Evolutionary conservation across 1,284 basidiomycete species (phyloP).

Genomic region (Paramarasmius palmivorus): DNA sequence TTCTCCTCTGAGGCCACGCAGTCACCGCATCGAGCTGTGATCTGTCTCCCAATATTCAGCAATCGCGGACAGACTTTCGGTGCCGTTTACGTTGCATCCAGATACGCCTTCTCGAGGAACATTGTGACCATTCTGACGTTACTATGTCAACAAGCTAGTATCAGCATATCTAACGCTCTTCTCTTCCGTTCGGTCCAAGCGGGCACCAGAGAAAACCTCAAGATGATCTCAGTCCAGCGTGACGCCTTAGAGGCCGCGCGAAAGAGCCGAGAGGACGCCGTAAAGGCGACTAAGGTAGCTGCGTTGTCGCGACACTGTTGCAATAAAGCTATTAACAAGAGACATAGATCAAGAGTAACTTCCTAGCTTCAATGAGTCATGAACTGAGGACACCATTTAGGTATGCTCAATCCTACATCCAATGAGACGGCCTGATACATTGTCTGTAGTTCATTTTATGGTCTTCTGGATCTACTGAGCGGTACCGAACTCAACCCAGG

Average conservation of each 20-base stretch:
- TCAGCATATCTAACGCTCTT: conserved; percentile 71
- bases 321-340: neutral
- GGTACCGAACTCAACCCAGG: conserved; percentile 65
- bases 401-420: conserved; percentile 28
- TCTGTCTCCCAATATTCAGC: conserved; percentile 70
- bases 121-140: conserved; percentile 62
- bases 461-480: conserved; percentile 64
- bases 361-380: conserved; percentile 74
- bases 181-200: conserved; percentile 71
- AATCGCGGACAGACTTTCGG: conserved; percentile 70
- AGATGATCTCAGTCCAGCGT: conserved; percentile 69
- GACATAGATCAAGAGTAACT: conserved; percentile 68
- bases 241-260: conserved; percentile 67
- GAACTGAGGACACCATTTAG: conserved; percentile 73
- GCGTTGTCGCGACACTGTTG: neutral
- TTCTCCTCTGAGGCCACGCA: conserved; percentile 67
- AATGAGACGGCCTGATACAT: neutral
- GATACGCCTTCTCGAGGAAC: conserved; percentile 61
- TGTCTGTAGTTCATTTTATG: conserved; percentile 62
- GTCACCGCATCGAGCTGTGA: conserved; percentile 56
- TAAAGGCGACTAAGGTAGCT: conserved; percentile 69
- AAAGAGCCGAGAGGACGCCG: conserved; percentile 66
- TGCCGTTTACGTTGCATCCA: conserved; percentile 57
- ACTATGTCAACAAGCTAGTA: conserved; percentile 72
- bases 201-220: conserved; percentile 68